Conservation (phyloP, 768 basidiomycete genomes). For the Serendipita vermifera region DNA sequence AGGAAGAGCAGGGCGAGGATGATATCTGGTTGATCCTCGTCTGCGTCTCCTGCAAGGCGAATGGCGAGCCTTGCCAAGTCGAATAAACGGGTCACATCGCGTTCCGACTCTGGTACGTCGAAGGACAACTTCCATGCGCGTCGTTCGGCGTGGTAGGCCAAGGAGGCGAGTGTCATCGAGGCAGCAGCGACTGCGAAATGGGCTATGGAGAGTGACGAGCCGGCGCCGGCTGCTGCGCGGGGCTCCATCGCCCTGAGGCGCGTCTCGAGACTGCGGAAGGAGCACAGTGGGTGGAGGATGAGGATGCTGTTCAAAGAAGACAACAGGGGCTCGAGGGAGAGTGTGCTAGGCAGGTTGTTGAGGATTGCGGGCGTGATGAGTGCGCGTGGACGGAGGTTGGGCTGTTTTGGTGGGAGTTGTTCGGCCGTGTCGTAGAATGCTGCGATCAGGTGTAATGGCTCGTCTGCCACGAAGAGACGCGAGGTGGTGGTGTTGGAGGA, state of each 20-base stretch:
- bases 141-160: not conserved
- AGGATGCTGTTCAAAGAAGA: conserved; percentile 4
- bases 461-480: not conserved
- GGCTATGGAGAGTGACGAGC: not conserved
- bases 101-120: conserved; percentile 1
- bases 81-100: conserved; percentile 3
- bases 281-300: not conserved
- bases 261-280: not conserved
- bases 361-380: not conserved
- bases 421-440: not conserved
- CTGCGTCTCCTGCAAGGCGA: not conserved
- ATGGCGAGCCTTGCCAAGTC: not conserved
- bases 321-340: not conserved
- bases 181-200: not conserved
- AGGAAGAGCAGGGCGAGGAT: not conserved
- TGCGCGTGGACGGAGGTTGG: not conserved
- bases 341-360: not conserved
- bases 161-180: not conserved
- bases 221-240: not conserved
- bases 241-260: not conserved
- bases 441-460: not conserved
- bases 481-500: not conserved
- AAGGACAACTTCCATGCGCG: not conserved
- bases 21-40: not conserved
- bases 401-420: too few species aligned